Evolutionary conservation across 495 filamentous ascomycete species (phyloP).

Genomic region (Penicillium paxilli): DNA sequence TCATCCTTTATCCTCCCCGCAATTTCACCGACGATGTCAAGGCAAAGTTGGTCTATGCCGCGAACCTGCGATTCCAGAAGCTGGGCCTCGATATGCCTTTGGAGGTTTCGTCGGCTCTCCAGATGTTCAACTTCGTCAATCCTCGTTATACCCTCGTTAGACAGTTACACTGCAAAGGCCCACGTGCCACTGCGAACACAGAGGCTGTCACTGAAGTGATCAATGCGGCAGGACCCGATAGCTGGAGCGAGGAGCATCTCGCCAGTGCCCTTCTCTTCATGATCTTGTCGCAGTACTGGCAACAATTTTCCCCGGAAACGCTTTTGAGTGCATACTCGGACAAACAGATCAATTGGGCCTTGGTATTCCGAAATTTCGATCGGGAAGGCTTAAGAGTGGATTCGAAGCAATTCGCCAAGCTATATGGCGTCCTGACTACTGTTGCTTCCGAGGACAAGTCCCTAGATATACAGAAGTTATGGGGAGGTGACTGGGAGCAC

Average conservation of each 20-base stretch:
- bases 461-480: conserved; percentile 79
- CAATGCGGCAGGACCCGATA: conserved; percentile 61
- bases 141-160: conserved; percentile 66
- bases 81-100: conserved; percentile 61
- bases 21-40: conserved; percentile 78
- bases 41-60: conserved; percentile 62
- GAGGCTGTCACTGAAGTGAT: conserved; percentile 63
- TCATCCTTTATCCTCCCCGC: conserved; percentile 76
- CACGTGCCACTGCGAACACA: conserved; percentile 53
- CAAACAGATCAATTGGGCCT: conserved; percentile 73
- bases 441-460: conserved; percentile 60
- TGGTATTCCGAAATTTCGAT: conserved; percentile 81
- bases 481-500: conserved; percentile 89
- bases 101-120: conserved; percentile 72
- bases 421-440: conserved; percentile 74
- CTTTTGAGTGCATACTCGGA: conserved; percentile 67
- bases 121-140: conserved; percentile 69
- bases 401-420: conserved; percentile 71
- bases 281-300: conserved; percentile 64
- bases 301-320: conserved; percentile 67
- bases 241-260: conserved; percentile 79
- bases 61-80: conserved; percentile 65
- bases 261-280: conserved; percentile 81
- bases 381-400: conserved; percentile 73
- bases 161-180: conserved; percentile 75